phyloP scores from a whole-genome alignment of 768 basidiomycete species.

The Russula sp. region DNA sequence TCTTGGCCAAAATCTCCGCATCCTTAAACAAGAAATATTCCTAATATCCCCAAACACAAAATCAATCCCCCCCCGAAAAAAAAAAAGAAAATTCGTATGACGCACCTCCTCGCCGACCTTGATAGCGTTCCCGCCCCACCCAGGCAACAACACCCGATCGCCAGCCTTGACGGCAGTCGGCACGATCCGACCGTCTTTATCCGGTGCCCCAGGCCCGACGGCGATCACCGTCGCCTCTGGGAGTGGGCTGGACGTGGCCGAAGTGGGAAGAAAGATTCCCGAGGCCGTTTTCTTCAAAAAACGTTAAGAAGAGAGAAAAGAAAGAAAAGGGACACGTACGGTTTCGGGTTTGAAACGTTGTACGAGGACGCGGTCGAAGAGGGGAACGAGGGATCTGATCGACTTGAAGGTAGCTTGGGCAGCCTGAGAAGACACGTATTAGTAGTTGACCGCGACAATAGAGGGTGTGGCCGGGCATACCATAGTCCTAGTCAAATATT shows the following conservation, averaged over 20 bases:
- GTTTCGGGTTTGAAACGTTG: conserved; percentile 97
- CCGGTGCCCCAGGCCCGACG: conserved; percentile 87
- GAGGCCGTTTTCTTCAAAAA: conserved; percentile 99
- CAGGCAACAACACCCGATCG: conserved; percentile 88
- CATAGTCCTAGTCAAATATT: neutral
- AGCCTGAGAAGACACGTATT: conserved; percentile 30
- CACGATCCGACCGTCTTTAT: conserved; percentile 73
- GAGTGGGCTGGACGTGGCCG: conserved; percentile 76
- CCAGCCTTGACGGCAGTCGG: conserved; percentile 79
- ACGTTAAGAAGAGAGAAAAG: too few species aligned
- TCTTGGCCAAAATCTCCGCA: conserved; percentile 91
- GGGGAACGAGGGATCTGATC: conserved; percentile 83
- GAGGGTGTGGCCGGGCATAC: neutral
- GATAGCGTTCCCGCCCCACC: conserved; percentile 93
- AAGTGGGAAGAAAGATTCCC: conserved; percentile 93
- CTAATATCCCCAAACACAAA: conserved; percentile 35
- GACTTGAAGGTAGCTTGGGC: conserved; percentile 91
- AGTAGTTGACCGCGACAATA: neutral
- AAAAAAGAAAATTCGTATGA: conserved; percentile 22
- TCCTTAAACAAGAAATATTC: conserved; percentile 96
- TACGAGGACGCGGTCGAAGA: conserved; percentile 94
- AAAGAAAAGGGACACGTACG: too few species aligned
- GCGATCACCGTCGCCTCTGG: conserved; percentile 97
- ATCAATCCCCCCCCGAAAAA: neutral
- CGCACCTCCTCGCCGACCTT: conserved; percentile 95